Evolutionary conservation across 192 early-diverging fungal species (phyloP).

Genomic region (Entomortierella parvispora): DNA sequence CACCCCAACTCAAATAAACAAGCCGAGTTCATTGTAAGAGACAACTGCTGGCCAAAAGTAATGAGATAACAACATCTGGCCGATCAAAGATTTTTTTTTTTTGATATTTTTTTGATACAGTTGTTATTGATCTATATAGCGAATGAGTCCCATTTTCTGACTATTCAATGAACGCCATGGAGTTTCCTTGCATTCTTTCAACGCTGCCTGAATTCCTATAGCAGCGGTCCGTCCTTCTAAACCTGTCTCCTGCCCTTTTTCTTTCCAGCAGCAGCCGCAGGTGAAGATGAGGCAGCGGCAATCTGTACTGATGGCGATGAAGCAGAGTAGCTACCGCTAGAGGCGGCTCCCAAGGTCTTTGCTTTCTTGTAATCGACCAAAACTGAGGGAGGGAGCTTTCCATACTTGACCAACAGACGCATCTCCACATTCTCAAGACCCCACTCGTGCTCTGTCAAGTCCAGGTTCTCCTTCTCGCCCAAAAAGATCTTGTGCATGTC

Average conservation of each 20-base stretch:
- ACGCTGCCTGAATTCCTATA: not conserved
- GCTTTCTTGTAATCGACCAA: conserved; percentile 39
- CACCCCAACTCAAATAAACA: too few species aligned
- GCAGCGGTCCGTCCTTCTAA: not conserved
- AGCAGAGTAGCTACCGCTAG: not conserved
- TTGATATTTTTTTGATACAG: too few species aligned
- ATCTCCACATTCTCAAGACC: conserved; percentile 84
- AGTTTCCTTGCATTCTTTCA: too few species aligned
- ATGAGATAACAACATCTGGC: too few species aligned
- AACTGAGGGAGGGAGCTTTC: conserved; percentile 55
- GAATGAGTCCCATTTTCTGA: too few species aligned
- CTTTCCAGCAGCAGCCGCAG: conserved; percentile 17
- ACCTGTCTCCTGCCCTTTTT: conserved; percentile 49
- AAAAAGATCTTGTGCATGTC: conserved; percentile 89
- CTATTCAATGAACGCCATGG: too few species aligned
- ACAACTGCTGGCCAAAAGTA: too few species aligned
- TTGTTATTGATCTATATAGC: too few species aligned
- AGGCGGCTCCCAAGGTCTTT: not conserved
- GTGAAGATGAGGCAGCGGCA: conserved; percentile 7
- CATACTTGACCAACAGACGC: conserved; percentile 82
- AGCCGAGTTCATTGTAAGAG: too few species aligned
- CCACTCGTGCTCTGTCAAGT: conserved; percentile 85
- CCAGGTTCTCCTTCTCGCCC: conserved; percentile 88
- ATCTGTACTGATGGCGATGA: conserved; percentile 1
- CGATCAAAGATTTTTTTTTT: too few species aligned